Evolutionary conservation across 2,329 filamentous ascomycete genomes (phyloP).

Genomic region (Talaromyces amestolkiae): DNA sequence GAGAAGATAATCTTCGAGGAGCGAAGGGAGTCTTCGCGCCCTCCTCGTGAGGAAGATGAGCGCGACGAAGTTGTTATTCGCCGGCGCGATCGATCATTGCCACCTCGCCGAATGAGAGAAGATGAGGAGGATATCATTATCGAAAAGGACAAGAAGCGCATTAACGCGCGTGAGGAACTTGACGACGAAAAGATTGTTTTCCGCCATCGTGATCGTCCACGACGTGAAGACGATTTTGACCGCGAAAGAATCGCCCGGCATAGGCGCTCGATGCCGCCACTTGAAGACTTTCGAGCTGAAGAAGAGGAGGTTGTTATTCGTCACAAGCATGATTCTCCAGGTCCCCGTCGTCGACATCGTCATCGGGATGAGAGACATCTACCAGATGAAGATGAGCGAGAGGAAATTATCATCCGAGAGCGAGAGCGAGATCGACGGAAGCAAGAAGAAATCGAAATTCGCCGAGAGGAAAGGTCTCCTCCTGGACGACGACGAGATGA

Average conservation of each 20-base stretch:
- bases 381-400: constrained; percentile 7
- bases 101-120: constrained; percentile 8
- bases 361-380: constrained; percentile 4
- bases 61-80: constrained; percentile 37
- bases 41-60: constrained; percentile 20
- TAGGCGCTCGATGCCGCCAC: constrained; percentile 15
- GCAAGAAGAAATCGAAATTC: constrained; percentile 18
- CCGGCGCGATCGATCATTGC: constrained; percentile 27
- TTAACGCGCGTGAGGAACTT: constrained; percentile 11
- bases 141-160: constrained; percentile 18
- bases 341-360: background rate
- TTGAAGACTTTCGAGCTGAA: constrained; percentile 15
- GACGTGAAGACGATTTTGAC: constrained; percentile 8
- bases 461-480: constrained; percentile 7
- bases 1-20: constrained; percentile 19
- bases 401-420: constrained; percentile 14
- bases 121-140: constrained; percentile 10
- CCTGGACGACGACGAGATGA: constrained; percentile 2
- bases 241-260: background rate
- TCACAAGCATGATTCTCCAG: constrained; percentile 6
- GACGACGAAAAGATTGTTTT: constrained; percentile 10
- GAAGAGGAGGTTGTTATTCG: constrained; percentile 17
- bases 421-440: background rate
- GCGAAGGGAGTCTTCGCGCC: constrained; percentile 18
- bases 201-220: constrained; percentile 1